Evolutionary conservation across 164 flowering plant genomes (phyloP).

Genomic region (Saururus chinensis): DNA sequence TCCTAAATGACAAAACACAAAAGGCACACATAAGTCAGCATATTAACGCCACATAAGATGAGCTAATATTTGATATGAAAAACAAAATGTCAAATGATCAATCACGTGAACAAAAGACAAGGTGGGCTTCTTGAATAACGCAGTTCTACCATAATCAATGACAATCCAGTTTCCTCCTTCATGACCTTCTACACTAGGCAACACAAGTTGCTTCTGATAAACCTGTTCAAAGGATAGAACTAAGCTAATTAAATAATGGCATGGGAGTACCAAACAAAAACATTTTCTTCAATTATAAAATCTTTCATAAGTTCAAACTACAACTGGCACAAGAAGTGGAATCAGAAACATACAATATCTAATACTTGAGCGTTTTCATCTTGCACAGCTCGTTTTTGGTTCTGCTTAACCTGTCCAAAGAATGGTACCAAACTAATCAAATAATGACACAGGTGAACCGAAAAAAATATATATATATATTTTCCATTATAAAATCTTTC

Average conservation of each 20-base stretch:
- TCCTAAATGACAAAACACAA: slow-evolving; percentile 24
- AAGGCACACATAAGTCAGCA: background rate
- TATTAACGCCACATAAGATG: too few species aligned
- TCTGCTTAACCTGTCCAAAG: slow-evolving; percentile 59
- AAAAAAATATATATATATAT: too few species aligned
- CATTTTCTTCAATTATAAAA: background rate
- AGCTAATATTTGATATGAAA: too few species aligned
- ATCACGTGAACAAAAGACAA: too few species aligned
- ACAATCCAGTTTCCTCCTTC: slow-evolving; percentile 84
- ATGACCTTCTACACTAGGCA: slow-evolving; percentile 79
- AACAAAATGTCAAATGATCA: too few species aligned
- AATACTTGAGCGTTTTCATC: background rate
- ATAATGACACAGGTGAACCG: background rate
- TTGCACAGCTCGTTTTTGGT: slow-evolving; percentile 44
- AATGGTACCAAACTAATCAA: background rate
- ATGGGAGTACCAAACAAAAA: background rate
- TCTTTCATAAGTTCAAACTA: background rate
- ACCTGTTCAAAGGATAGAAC: slow-evolving; percentile 26
- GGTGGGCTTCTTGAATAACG: background rate
- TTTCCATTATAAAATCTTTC: background rate
- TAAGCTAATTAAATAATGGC: background rate
- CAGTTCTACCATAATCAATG: slow-evolving; percentile 60
- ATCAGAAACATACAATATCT: background rate
- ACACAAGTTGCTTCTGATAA: slow-evolving; percentile 57
- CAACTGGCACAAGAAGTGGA: background rate